Evolutionary conservation across 176 grass and related monocot species (phyloP), one percentile per base, ranked within the genome.

Genomic region (Cymbopogon citratus): DNA sequence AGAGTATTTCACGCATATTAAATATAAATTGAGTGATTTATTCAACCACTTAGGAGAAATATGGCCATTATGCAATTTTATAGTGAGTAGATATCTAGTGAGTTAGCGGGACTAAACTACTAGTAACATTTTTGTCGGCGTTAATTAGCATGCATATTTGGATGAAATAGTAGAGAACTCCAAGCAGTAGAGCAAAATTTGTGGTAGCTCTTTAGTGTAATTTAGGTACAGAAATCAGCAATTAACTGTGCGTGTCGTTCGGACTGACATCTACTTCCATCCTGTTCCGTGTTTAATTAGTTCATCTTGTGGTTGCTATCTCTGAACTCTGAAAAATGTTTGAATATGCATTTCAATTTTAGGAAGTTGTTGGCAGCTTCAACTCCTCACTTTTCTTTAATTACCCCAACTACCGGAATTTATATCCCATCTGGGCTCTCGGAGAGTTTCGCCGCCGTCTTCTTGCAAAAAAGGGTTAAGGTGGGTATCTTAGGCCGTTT

Each of bases 341-440:
- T 64, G 2, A 28, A 44, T 63, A 16, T 63, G 9, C 12, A 24
- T 52, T 69, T 77, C 4, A 11, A 43, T 59, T 25, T 3, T 1
- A 84, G 82, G 82, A 84, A 67, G 18, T 54, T 19, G 34, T 66
- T 36, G 82, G 82, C 26, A 35, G 13, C 63, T 75, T 39, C 72
- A 76, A 66, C 19, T 24, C 12, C 5, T 63, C 72, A 5, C 25
- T 76, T 16, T 44, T 68, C 19, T 44, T 81, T 12, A 81, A 38
- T 46, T 81, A 81, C 23, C 49, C 78, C 28, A 49, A 54, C 14
- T 87, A 76, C 24, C 48, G 85, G 1, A 87, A 87, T 35, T 60
- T 81, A 66, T 81, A 72, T 78, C 83, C 83, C 1, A 85, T 85
- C 1, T 79, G 83, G 83, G 83, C 83, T 64, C 66, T 85, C 1